Conservation (phyloP, 2,329 filamentous ascomycete species). For the Aspergillus sclerotialis region DNA sequence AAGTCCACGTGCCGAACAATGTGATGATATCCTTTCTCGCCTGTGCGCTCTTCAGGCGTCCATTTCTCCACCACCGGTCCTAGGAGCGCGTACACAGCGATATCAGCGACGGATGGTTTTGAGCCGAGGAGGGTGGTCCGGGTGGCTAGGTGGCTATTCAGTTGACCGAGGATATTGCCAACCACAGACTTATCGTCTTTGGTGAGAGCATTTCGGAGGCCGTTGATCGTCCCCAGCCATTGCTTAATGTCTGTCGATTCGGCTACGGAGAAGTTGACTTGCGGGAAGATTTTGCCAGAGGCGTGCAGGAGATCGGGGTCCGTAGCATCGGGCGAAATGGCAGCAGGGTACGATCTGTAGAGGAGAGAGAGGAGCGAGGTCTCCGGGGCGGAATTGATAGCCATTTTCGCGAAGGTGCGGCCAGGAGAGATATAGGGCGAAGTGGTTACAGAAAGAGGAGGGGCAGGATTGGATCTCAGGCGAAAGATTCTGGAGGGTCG, state of each 20-base stretch:
- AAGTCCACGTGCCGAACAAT: constrained; percentile 90
- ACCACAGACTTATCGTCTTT: constrained; percentile 49
- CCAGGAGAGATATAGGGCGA: constrained; percentile 10
- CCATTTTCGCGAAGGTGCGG: constrained; percentile 18
- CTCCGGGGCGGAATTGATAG: constrained; percentile 27
- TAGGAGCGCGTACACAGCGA: constrained; percentile 73
- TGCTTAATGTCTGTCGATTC: constrained; percentile 84
- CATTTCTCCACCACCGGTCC: constrained; percentile 71
- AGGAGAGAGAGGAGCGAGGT: constrained; percentile 39
- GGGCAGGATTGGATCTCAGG: constrained; percentile 10
- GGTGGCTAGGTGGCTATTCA: constrained; percentile 81
- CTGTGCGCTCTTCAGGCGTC: constrained; percentile 79
- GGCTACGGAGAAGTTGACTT: constrained; percentile 63
- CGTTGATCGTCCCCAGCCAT: constrained; percentile 74
- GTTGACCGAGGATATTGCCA: constrained; percentile 62
- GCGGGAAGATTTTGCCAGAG: constrained; percentile 58
- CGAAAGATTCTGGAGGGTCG: constrained; percentile 3
- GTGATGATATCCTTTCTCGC: constrained; percentile 81
- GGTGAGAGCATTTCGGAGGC: constrained; percentile 50
- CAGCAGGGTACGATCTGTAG: constrained; percentile 37
- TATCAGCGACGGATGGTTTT: constrained; percentile 83
- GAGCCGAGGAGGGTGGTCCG: constrained; percentile 82
- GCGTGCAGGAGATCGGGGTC: constrained; percentile 39
- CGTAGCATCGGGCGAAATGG: constrained; percentile 33
- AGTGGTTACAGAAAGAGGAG: constrained; percentile 7